Conservation (phyloP, 352 stramenopile genomes). For the Phytophthora sp. region DNA sequence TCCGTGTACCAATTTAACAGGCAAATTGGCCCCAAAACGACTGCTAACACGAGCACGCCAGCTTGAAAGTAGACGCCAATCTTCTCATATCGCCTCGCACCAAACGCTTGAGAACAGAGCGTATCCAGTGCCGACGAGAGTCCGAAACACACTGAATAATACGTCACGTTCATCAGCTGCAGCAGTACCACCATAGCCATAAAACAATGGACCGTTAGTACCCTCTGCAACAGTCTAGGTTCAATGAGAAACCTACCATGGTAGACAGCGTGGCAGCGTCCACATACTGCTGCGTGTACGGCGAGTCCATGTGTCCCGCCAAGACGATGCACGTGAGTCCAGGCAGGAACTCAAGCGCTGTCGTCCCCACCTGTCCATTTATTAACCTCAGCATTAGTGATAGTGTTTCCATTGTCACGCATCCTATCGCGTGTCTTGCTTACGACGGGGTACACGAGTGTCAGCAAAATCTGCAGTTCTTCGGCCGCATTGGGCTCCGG, state of each 20-base stretch:
- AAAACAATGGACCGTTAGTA: too few species aligned
- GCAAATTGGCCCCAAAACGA: conserved; percentile 55
- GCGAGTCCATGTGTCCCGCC: conserved; percentile 67
- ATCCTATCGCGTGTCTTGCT: neutral
- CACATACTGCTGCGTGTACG: conserved; percentile 61
- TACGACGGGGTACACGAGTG: conserved; percentile 46
- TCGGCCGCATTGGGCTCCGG: conserved; percentile 18
- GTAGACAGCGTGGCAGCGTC: conserved; percentile 58
- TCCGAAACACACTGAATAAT: conserved; percentile 58
- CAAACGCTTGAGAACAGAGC: conserved; percentile 70
- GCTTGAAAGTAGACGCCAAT: conserved; percentile 86
- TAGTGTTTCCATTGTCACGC: neutral
- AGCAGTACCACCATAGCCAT: conserved; percentile 1
- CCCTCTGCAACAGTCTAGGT: too few species aligned
- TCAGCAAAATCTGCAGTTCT: conserved; percentile 49
- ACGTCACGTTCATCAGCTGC: conserved; percentile 70
- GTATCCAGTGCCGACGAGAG: conserved; percentile 80
- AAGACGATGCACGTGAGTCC: conserved; percentile 61
- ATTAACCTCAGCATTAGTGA: neutral
- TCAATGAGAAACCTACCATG: too few species aligned
- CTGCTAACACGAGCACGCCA: conserved; percentile 56
- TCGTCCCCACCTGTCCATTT: conserved; percentile 37
- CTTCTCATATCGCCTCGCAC: conserved; percentile 57
- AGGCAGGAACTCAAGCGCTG: conserved; percentile 59
- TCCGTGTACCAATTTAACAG: conserved; percentile 66